phyloP scores from a whole-genome alignment of 2,329 filamentous ascomycete species.

The Bertia moriformis region DNA sequence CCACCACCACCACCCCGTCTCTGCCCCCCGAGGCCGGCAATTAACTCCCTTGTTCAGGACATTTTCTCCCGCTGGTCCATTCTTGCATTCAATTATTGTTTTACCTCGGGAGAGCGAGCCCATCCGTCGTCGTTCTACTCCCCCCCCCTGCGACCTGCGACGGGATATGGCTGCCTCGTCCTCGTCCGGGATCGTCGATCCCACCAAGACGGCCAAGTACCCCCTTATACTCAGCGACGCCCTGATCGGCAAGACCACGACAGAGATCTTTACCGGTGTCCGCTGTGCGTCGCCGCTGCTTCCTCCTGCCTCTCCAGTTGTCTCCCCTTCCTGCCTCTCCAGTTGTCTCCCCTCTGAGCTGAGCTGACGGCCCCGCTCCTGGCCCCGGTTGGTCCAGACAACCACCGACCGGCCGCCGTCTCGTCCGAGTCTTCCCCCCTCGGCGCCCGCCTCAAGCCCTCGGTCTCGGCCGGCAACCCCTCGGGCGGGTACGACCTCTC shows the following conservation, averaged over 20 bases:
- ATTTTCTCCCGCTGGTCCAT: too few species aligned
- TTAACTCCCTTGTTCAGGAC: too few species aligned
- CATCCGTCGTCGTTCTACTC: too few species aligned
- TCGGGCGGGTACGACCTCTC: constrained; percentile 39
- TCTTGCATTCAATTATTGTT: too few species aligned
- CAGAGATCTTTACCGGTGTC: constrained; percentile 44
- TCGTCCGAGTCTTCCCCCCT: constrained; percentile 31
- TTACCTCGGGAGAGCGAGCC: too few species aligned
- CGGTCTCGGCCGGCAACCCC: constrained; percentile 18
- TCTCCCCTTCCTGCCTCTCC: background rate
- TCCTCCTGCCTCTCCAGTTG: background rate
- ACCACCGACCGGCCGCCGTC: constrained; percentile 42
- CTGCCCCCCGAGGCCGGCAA: too few species aligned
- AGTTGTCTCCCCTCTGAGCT: background rate
- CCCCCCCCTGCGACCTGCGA: too few species aligned
- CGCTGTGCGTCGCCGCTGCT: constrained; percentile 31
- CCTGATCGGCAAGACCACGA: constrained; percentile 36
- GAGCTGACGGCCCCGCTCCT: too few species aligned
- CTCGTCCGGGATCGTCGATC: constrained; percentile 30
- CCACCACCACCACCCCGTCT: too few species aligned
- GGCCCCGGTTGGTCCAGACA: constrained; percentile 31
- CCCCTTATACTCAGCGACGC: constrained; percentile 50
- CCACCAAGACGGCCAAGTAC: constrained; percentile 45
- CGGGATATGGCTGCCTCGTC: too few species aligned
- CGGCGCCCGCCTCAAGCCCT: constrained; percentile 30